Conservation (phyloP, 1,284 basidiomycete species). For the Ceratobasidium sp. region DNA sequence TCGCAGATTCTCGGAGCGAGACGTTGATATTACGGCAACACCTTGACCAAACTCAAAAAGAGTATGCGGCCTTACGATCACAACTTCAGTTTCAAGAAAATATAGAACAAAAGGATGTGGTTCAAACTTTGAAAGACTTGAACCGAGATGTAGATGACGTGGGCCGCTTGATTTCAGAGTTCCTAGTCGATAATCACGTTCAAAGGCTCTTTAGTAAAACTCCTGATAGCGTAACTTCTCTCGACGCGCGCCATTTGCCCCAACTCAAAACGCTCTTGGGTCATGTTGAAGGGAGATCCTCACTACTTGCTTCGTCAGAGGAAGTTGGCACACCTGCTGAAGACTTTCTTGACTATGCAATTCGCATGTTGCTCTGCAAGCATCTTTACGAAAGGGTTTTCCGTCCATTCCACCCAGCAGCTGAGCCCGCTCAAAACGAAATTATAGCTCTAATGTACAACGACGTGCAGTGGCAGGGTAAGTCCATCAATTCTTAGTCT, state of each 20-base stretch:
- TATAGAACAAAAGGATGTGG: slow-evolving; percentile 31
- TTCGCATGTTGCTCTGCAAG: slow-evolving; percentile 13
- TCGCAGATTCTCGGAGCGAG: neutral
- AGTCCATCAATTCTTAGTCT: neutral
- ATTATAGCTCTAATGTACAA: slow-evolving; percentile 1
- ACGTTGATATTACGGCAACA: neutral
- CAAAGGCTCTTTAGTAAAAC: neutral
- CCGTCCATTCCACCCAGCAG: slow-evolving; percentile 33
- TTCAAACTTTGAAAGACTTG: slow-evolving; percentile 19
- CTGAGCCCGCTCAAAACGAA: neutral
- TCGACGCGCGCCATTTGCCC: slow-evolving; percentile 14
- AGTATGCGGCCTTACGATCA: slow-evolving; percentile 34
- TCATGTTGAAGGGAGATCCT: slow-evolving; percentile 13
- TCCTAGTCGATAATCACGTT: slow-evolving; percentile 3
- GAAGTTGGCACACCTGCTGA: slow-evolving; percentile 16
- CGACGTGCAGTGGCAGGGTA: slow-evolving; percentile 11
- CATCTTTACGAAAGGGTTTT: slow-evolving; percentile 23
- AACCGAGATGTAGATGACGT: slow-evolving; percentile 31
- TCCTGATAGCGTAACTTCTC: neutral
- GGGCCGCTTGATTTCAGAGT: slow-evolving; percentile 10
- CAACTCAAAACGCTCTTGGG: slow-evolving; percentile 1
- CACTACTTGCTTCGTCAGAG: slow-evolving; percentile 4
- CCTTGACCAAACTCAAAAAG: slow-evolving; percentile 17
- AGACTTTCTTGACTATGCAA: slow-evolving; percentile 41
- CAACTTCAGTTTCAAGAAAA: slow-evolving; percentile 37